These are phyloP conservation scores for Cicer cuneatum DNA, from an alignment of 306 rosid species.

Conservation along the genomic window DNA sequence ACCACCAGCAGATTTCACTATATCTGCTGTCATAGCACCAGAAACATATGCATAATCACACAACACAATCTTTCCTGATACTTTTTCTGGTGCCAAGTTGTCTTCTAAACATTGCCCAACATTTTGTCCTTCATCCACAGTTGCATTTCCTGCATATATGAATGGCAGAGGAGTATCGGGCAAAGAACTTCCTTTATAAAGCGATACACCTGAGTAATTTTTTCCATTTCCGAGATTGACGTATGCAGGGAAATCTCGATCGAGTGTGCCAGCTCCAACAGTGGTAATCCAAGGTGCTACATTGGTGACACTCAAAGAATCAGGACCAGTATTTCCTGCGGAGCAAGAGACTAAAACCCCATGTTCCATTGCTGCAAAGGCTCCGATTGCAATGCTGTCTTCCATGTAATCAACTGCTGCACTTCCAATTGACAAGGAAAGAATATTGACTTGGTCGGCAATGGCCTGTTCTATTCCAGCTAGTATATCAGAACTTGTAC, in stretches of 20 bases:
- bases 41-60: conserved; percentile 67
- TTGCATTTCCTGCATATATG: conserved; percentile 64
- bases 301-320: conserved; percentile 45
- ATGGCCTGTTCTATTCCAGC: conserved; percentile 80
- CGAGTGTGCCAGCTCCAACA: conserved; percentile 92
- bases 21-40: conserved; percentile 64
- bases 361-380: conserved; percentile 80
- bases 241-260: conserved; percentile 77
- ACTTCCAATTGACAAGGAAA: conserved; percentile 80
- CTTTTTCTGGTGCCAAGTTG: conserved; percentile 57
- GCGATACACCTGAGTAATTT: conserved; percentile 69
- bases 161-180: conserved; percentile 47
- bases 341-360: conserved; percentile 73
- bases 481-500: conserved; percentile 65
- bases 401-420: conserved; percentile 46
- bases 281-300: conserved; percentile 88
- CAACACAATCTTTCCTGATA: conserved; percentile 71
- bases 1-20: conserved; percentile 72
- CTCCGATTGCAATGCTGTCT: conserved; percentile 69
- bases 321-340: conserved; percentile 79
- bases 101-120: conserved; percentile 58
- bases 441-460: conserved; percentile 63
- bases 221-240: conserved; percentile 71
- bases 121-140: conserved; percentile 25
- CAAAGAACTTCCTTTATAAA: conserved; percentile 50